These are phyloP conservation scores for Stygiomarasmius scandens DNA, from an alignment of 1,284 basidiomycete species.

Conservation along the genomic window DNA sequence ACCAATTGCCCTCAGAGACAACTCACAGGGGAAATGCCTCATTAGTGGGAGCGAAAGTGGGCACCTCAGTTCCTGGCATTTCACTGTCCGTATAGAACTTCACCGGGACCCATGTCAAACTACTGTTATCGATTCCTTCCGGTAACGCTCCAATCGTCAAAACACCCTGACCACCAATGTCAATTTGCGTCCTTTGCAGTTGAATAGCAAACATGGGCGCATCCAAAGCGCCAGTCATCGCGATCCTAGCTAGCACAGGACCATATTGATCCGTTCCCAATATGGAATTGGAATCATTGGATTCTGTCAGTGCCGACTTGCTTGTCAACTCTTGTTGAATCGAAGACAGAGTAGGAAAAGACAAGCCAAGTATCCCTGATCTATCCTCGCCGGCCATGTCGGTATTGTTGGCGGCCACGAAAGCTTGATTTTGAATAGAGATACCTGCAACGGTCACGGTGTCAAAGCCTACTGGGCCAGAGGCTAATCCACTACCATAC, in stretches of 20 bases:
- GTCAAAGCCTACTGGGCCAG: constrained; percentile 37
- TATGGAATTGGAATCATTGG: constrained; percentile 43
- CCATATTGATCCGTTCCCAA: constrained; percentile 41
- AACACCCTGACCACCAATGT: constrained; percentile 38
- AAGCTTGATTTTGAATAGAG: constrained; percentile 33
- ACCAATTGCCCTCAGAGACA: not conserved
- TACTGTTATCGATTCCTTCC: constrained; percentile 37
- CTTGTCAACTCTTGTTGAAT: constrained; percentile 41
- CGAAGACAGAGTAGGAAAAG: constrained; percentile 40
- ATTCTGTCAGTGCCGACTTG: constrained; percentile 27
- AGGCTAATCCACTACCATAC: constrained; percentile 37
- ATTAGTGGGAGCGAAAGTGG: constrained; percentile 34
- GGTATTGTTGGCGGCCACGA: constrained; percentile 38
- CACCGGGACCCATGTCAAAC: constrained; percentile 46
- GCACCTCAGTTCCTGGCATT: constrained; percentile 38
- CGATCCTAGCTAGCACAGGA: constrained; percentile 49
- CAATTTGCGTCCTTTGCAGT: constrained; percentile 43
- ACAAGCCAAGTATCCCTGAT: constrained; percentile 43
- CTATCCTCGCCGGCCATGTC: constrained; percentile 37
- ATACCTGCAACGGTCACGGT: constrained; percentile 39
- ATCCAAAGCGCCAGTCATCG: constrained; percentile 42
- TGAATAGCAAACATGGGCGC: constrained; percentile 48
- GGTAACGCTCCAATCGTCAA: constrained; percentile 46
- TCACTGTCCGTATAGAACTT: constrained; percentile 37
- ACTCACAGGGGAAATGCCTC: constrained; percentile 30